Base-by-base conservation (phyloP, 768 basidiomycete species). In the Boletales sp. region DNA sequence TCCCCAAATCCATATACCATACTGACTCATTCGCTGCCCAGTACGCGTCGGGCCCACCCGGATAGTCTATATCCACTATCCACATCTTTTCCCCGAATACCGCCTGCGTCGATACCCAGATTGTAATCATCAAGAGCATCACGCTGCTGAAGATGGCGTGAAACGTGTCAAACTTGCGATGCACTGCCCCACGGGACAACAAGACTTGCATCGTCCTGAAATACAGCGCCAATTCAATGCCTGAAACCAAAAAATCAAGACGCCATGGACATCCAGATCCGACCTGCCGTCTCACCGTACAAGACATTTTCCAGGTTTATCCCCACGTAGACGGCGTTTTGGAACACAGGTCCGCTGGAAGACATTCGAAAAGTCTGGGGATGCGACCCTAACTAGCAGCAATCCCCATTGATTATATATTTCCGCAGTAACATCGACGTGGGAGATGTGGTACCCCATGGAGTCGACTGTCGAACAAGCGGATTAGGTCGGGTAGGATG, bases 11-110 rank as follows among this genome's bases (percentile, higher is more conserved):
- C 55, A 59, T 55, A 38, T 68, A 68, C 61, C 70, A 68, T 0
- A 55, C 54, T 1, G 62, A 57, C 12, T 53, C 40, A 43, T 70
- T 49, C 21, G 54, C 37, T 12, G 44, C 55, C 40, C 70, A 61
- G 49, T 74, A 75, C 14, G 59, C 66, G 7, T 60, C 61, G 14
- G 63, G 63, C 0, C 74, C 74, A 0, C 72, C 73, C 3, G 70
- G 69, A 36, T 57, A 68, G 17, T 54, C 41, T 4, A 53, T 45
- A 17, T 71, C 44, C 7, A 53, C 54, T 13, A 75, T 51, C 74
- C 74, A 76, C 59, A 71, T 65, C 35, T 60, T 59, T 46, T 72
- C 60, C 2, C 66, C 67, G 15, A 70, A 67, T 13, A 70, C n/a
- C 15, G 54, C 55, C 37, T 62, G 63, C 2, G 60, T 63, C 21